Evolutionary conservation across 2,329 filamentous ascomycete species (phyloP), one percentile per base, ranked within the genome.

Genomic region (Botryotinia narcissicola): DNA sequence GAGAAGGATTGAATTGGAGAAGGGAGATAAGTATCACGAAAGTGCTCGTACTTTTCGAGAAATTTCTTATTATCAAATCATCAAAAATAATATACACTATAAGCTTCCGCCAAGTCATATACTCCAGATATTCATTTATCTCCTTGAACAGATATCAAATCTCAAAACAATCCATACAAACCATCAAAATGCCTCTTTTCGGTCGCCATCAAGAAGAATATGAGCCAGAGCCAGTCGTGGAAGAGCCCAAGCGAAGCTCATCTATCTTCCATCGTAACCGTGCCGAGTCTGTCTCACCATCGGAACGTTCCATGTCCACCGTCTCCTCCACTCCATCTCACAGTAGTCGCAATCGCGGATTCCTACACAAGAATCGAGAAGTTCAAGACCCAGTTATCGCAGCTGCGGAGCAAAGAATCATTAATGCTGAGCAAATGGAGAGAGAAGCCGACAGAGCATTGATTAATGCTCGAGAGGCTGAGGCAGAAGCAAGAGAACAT

Each of bases 241-340:
- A 72, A 66, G 46, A 72, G 59, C 63, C 60, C 9, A 63, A 71
- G n/a, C 70, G 70, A 22, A 66, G 59, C 25, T 68, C 70, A 14
- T 72, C 70, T 18, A 57, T 72, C 22, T 72, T 72, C 62, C 70
- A 71, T 29, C 70, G 70, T 32, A 71, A 72, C 48, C 70, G 62
- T 44, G 16, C 32, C 6, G 54, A 57, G 16, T 72, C 70, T 40
- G 37, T 57, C 16, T 72, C 70, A 44, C 62, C 22, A 14, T 67
- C 61, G 25, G 70, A 72, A 66, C 70, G 70, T 35, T 48, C 61
- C 40, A 60, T 59, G 48, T 68, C 70, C 10, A 72, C 62, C 9
- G 70, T 59, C 44, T 60, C 70, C 14, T 54, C 70, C 4, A 40
- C 59, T 20, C 44, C 60, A 16, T 67, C 70, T n/a, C 64, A 68